Conservation (phyloP, 345 rosid genomes). For the Combretum micranthum region DNA sequence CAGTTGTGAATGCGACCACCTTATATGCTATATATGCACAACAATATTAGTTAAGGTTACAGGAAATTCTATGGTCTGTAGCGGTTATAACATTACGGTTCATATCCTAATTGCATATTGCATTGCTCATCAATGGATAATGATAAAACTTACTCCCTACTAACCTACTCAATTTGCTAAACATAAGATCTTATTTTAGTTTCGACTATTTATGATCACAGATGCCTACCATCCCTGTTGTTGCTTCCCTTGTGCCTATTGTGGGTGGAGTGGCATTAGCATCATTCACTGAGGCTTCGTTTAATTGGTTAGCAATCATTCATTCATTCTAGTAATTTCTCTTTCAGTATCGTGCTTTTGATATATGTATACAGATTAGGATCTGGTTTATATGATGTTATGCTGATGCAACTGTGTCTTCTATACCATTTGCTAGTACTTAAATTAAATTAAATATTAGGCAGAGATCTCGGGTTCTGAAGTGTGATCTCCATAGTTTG, state of each 20-base stretch:
- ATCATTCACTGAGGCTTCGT: constrained; percentile 72
- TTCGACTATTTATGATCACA: constrained; percentile 17
- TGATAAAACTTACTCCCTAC: background rate
- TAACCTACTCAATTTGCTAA: background rate
- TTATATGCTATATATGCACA: too few species aligned
- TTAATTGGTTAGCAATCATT: constrained; percentile 52
- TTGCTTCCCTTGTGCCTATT: constrained; percentile 59
- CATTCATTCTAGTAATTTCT: background rate
- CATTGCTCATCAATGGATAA: background rate
- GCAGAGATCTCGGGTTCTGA: background rate
- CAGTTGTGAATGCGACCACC: too few species aligned
- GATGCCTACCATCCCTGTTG: constrained; percentile 59
- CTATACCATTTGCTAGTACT: too few species aligned
- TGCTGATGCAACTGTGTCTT: too few species aligned
- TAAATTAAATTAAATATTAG: too few species aligned
- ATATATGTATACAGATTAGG: background rate
- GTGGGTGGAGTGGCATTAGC: constrained; percentile 87
- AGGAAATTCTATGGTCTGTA: too few species aligned
- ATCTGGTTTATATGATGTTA: too few species aligned
- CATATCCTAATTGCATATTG: too few species aligned
- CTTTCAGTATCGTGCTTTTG: background rate
- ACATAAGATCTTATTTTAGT: background rate
- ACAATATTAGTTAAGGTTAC: too few species aligned
- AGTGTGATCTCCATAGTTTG: constrained; percentile 2
- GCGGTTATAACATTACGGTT: too few species aligned